A percentile compares a stretch with the other conserved stretches of the same genome.
Evolutionary conservation across 768 basidiomycete genomes (phyloP).

Genomic region (Nidularia sp.): DNA sequence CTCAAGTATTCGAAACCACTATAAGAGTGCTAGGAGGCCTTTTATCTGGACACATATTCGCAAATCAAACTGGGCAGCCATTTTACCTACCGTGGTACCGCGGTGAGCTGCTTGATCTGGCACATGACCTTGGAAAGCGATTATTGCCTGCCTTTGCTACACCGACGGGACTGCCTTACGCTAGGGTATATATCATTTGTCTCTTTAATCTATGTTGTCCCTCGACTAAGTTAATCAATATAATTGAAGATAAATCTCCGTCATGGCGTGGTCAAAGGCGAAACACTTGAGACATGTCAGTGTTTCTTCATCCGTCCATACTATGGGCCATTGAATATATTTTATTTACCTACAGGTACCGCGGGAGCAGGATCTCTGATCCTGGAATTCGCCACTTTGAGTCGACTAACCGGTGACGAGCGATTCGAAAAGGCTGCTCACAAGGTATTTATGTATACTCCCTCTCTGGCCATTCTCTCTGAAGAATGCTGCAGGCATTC

Average conservation of each 20-base stretch:
- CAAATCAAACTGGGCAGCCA: slow-evolving; percentile 58
- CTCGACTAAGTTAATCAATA: slow-evolving; percentile 1
- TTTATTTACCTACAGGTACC: slow-evolving; percentile 49
- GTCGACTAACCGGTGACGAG: slow-evolving; percentile 85
- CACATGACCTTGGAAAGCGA: slow-evolving; percentile 82
- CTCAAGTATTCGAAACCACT: slow-evolving; percentile 98
- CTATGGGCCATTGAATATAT: not conserved
- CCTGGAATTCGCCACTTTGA: slow-evolving; percentile 91
- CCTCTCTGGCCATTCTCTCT: not conserved
- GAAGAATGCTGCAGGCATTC: slow-evolving; percentile 51
- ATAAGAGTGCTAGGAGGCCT: slow-evolving; percentile 93
- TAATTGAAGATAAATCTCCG: slow-evolving; percentile 70
- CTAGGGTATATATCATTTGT: slow-evolving; percentile 51
- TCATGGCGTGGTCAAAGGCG: slow-evolving; percentile 70
- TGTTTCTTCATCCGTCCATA: slow-evolving; percentile 8
- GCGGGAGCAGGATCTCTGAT: slow-evolving; percentile 93
- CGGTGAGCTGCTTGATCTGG: slow-evolving; percentile 74
- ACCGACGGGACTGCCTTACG: slow-evolving; percentile 88
- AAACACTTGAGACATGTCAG: slow-evolving; percentile 84
- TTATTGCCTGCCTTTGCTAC: slow-evolving; percentile 90
- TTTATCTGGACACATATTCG: slow-evolving; percentile 79
- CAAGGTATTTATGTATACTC: slow-evolving; percentile 29
- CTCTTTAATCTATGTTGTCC: not conserved
- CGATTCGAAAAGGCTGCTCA: slow-evolving; percentile 88
- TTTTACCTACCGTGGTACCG: slow-evolving; percentile 84